Base-by-base conservation (phyloP, 345 rosid species). In the Brassica incana region DNA sequence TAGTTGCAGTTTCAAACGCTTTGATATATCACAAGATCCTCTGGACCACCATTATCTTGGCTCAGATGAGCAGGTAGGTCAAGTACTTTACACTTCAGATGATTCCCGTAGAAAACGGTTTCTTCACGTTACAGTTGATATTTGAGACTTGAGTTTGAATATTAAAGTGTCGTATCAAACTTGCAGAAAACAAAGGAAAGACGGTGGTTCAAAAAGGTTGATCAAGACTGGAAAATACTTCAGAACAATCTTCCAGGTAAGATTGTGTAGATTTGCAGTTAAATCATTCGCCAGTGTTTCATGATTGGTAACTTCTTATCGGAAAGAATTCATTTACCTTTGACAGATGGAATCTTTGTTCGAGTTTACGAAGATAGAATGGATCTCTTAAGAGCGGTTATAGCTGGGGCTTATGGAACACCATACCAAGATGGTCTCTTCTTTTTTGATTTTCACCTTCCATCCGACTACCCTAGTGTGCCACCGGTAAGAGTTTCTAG, bases 381-480 rank as follows among this genome's bases (percentile, higher is more conserved):
- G 92, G 99, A 96, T 86, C 93, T 96, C 40, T 78, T 96, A 70
- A 88, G 99, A 78, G 95, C 97, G 2, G 98, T 89, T 56, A 91
- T 96, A 76, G 89, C 87, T 5, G 99, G 99, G 77, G 95, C 99
- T 56, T 92, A 84, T 77, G 99, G 98, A 71, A 92, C 99, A 38
- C 99, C 99, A 48, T 96, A 96, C 84, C 99, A 96, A 84, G 99
- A 96, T 78, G 98, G 99, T 77, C 91, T 96, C 38, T 96, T 96
- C 87, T 92, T 93, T 83, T 96, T 96, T 61, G 98, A 96, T 87
- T 93, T 96, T 82, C 93, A 90, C 75, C 94, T 93, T 78, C 97
- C 97, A 11, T 85, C 91, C 14, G 94, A 90, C 35, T 93, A 96
- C 83, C 97, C 97, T 18, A 84, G 84, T 85, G 93, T 87, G 45